These are phyloP conservation scores for Ophiostoma ips DNA, from an alignment of 2,329 filamentous ascomycete species.

Conservation along the genomic window DNA sequence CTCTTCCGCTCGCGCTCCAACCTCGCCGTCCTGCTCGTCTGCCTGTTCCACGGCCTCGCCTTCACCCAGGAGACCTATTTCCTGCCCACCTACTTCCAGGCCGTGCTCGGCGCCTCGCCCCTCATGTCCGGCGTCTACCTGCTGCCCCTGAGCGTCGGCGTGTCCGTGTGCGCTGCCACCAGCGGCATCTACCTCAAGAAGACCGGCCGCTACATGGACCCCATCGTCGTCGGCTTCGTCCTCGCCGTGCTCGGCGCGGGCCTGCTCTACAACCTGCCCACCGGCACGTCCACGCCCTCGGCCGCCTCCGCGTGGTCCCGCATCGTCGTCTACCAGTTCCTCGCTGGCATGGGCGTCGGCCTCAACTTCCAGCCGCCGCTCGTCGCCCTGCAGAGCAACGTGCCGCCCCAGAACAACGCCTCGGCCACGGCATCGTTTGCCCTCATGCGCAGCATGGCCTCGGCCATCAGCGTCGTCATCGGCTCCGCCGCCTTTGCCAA, in stretches of 20 bases:
- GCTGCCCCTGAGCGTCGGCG: slow-evolving; percentile 18
- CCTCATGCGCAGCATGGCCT: slow-evolving; percentile 36
- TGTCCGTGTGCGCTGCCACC: slow-evolving; percentile 25
- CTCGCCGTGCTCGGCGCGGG: slow-evolving; percentile 43
- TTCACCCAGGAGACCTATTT: slow-evolving; percentile 58
- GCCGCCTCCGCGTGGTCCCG: slow-evolving; percentile 19
- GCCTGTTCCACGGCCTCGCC: slow-evolving; percentile 35
- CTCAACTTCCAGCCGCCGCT: slow-evolving; percentile 46
- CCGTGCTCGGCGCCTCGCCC: slow-evolving; percentile 46
- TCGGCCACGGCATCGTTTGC: slow-evolving; percentile 45
- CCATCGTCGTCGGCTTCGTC: slow-evolving; percentile 34
- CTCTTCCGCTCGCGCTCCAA: slow-evolving; percentile 45
- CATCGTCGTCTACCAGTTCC: slow-evolving; percentile 37
- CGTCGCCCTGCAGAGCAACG: slow-evolving; percentile 45
- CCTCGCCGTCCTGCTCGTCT: slow-evolving; percentile 37
- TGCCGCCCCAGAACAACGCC: slow-evolving; percentile 41
- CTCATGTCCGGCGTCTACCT: slow-evolving; percentile 40
- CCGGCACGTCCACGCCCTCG: slow-evolving; percentile 24
- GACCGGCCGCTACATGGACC: slow-evolving; percentile 31
- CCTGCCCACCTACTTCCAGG: slow-evolving; percentile 60
- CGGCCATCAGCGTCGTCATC: slow-evolving; percentile 11
- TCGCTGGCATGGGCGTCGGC: slow-evolving; percentile 41
- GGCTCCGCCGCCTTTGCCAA: slow-evolving; percentile 12
- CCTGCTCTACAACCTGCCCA: slow-evolving; percentile 35
- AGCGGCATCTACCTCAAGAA: slow-evolving; percentile 20